Conservation (phyloP, 768 basidiomycete species). For the Kwoniella sp. region DNA sequence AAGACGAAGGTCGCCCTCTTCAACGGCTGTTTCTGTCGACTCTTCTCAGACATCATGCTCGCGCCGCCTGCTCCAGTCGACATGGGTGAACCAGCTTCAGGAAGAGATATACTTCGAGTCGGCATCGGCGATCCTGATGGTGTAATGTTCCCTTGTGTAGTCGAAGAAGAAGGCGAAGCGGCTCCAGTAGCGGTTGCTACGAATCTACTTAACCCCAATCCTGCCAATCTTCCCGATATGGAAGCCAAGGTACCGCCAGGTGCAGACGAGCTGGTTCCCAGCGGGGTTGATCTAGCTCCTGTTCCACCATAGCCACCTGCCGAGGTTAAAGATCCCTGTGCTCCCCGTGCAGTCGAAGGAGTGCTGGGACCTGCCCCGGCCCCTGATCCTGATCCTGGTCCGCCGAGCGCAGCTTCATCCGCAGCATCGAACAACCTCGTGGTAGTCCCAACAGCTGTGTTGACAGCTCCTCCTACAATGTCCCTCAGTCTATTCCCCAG, state of each 20-base stretch:
- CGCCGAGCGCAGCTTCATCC: conserved; percentile 10
- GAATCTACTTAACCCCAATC: conserved; percentile 44
- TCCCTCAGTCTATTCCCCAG: conserved; percentile 51
- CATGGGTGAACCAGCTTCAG: conserved; percentile 20
- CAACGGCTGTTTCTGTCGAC: conserved; percentile 62
- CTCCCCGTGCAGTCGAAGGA: conserved; percentile 1
- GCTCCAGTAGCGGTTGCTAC: conserved; percentile 20
- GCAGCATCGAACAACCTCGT: conserved; percentile 25
- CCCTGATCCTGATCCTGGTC: conserved; percentile 4
- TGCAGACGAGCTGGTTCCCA: conserved; percentile 23
- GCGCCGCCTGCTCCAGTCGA: conserved; percentile 1
- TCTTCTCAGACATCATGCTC: conserved; percentile 35
- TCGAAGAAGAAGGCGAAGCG: background rate
- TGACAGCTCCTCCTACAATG: conserved; percentile 42
- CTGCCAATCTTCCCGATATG: conserved; percentile 40
- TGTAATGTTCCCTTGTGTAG: background rate
- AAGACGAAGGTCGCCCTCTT: conserved; percentile 90
- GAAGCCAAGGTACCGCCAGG: conserved; percentile 46
- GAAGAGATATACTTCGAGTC: conserved; percentile 20
- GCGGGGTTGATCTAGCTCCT: conserved; percentile 7
- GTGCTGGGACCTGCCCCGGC: conserved; percentile 23
- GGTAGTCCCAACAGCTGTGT: conserved; percentile 22
- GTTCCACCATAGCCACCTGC: background rate
- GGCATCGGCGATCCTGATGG: conserved; percentile 25
- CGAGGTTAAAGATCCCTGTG: background rate